Percentiles rank a stretch among this genome's conserved stretches.
phyloP scores from a whole-genome alignment of 495 filamentous ascomycete genomes.

The Aspergillus taichungensis region DNA sequence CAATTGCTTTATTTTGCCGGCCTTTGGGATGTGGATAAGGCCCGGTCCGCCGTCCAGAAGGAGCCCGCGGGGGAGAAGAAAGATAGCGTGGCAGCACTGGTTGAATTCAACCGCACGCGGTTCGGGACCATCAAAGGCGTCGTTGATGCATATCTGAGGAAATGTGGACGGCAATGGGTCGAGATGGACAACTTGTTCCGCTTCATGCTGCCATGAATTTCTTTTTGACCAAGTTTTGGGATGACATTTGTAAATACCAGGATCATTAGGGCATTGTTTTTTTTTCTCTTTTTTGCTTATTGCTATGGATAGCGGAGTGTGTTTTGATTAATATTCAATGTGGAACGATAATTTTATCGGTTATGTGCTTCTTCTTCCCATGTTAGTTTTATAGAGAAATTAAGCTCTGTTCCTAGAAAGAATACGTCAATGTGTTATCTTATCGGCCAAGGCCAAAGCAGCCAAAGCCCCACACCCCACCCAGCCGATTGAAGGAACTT shows the following conservation, averaged over 20 bases:
- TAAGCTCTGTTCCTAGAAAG: not conserved
- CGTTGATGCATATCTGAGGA: slow-evolving; percentile 83
- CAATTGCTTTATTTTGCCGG: slow-evolving; percentile 82
- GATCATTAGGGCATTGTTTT: not conserved
- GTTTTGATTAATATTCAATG: not conserved
- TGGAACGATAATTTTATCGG: not conserved
- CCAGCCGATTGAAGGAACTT: not conserved
- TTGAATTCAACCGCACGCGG: slow-evolving; percentile 65
- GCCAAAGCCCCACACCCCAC: slow-evolving; percentile 1
- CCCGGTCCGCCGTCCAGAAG: slow-evolving; percentile 43
- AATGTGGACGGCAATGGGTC: slow-evolving; percentile 92
- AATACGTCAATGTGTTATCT: slow-evolving; percentile 9
- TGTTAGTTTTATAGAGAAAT: not conserved
- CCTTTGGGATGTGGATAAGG: slow-evolving; percentile 86
- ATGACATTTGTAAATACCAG: slow-evolving; percentile 9
- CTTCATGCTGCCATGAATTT: slow-evolving; percentile 43
- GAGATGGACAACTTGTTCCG: slow-evolving; percentile 88
- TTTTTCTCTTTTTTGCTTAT: not conserved
- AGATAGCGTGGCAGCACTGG: slow-evolving; percentile 61
- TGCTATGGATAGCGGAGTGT: slow-evolving; percentile 3
- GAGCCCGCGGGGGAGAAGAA: slow-evolving; percentile 33
- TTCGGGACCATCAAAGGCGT: slow-evolving; percentile 68
- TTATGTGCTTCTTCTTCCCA: not conserved
- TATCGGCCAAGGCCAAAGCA: slow-evolving; percentile 2
- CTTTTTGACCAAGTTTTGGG: not conserved